Evolutionary conservation across 2,329 filamentous ascomycete species (phyloP), one percentile per base, ranked within the genome.

Genomic region (Septoria petroselini): DNA sequence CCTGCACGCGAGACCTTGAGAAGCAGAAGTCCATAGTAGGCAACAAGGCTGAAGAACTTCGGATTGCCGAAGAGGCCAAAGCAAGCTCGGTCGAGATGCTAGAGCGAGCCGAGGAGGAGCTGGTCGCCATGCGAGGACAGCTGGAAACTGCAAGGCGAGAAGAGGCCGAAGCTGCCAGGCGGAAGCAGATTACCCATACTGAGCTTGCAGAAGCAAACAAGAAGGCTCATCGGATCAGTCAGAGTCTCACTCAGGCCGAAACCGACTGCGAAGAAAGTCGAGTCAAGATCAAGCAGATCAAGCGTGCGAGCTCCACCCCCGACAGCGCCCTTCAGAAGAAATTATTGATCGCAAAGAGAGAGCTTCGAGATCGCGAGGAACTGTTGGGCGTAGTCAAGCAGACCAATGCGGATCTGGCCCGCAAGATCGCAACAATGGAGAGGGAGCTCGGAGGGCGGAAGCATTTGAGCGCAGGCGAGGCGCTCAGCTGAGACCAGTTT

Each of bases 371-470:
- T 19, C 42, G 42, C 7, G 42, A 46, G 7, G 42, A 46, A 23
- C 33, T 46, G 31, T 33, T 46, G 33, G 33, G 42, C 1, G 42
- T 38, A 4, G 42, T 38, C 9, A 30, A 30, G 9, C 42, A 38
- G 6, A 46, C 42, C n/a, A 46, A 46, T 27, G 42, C 42, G 37
- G 42, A 46, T 11, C 42, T 46, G 11, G 42, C 42, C 7, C 31
- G 42, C 14, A 46, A 46, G 12, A 46, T 46, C 12, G 42, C 42
- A 14, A 33, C 18, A 18, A 46, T 46, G 42, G 42, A 46, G 14
- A 31, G 30, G 14, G 17, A 38, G 17, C 25, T 46, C 19, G 17
- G 23, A 18, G 42, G 23, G n/a, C 31, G 42, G 23, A 30, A 38
- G 14, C 23, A 19, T 8, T 29, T 31, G 33, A 37, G 31, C 23